Evolutionary conservation across 495 filamentous ascomycete genomes (phyloP), one percentile per base, ranked within the genome.

Genomic region (Hyaloscypha variabilis): DNA sequence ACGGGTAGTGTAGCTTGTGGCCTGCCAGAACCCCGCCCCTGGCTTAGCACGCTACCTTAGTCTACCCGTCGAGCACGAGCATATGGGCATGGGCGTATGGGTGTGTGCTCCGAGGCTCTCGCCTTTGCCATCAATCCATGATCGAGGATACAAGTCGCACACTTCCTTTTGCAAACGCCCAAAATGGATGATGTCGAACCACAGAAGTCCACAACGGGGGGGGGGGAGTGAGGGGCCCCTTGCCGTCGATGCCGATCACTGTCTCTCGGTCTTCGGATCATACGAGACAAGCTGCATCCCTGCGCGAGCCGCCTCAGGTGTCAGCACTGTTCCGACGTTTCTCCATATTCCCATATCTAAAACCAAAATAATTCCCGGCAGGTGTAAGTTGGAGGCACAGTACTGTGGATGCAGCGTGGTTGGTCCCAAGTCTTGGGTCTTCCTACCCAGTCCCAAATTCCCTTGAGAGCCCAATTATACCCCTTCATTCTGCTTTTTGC

Each of bases 161-260:
- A 13, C 6, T 34, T 46, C 13, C 3, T 17, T 46, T 46, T 14
- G 39, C 14, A 19, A 46, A 11, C 19, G 39, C 14, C 39, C 10
- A 46, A 46, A 46, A 17, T 46, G 13, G 11, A 17, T 46, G 39
- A n/a, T n/a, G n/a, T n/a, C n/a, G n/a, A n/a, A n/a, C n/a, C n/a
- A n/a, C n/a, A n/a, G n/a, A n/a, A n/a, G n/a, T n/a, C n/a, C 10
- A 19, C 17, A 19, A 46, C 10, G 39, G 10, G 39, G 13, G 19
- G 10, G 19, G 10, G 39, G 10, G 8, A 3, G 39, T 17, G 39
- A 46, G 39, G 39, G 39, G 6, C 4, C 11, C 39, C 39, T 17
- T 46, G 39, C 39, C 39, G 39, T 46, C 39, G 39, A 46, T 46
- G 39, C 39, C 39, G 39, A 46, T 46, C 39, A 46, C 39, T 46